Evolutionary conservation across 345 rosid species (phyloP).

Genomic region (Eucalyptus fibrosa): DNA sequence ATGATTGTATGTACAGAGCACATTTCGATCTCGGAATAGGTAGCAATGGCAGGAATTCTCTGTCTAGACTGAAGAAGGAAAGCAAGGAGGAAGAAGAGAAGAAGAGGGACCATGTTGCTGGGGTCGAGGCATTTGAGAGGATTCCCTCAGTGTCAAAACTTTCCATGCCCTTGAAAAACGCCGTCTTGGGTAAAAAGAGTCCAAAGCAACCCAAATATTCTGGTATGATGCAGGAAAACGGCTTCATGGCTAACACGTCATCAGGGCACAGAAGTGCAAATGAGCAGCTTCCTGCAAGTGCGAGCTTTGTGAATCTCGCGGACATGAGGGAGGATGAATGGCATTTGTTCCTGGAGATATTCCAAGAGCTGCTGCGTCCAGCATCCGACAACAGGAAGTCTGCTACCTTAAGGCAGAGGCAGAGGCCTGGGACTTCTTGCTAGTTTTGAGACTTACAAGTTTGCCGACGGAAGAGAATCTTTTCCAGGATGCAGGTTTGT

Average conservation of each 20-base stretch:
- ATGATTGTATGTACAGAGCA: slow-evolving; percentile 28
- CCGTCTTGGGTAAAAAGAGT: slow-evolving; percentile 36
- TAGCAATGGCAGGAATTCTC: slow-evolving; percentile 30
- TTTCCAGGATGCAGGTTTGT: too few relatives aligned
- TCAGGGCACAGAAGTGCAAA: slow-evolving; percentile 84
- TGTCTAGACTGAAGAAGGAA: slow-evolving; percentile 65
- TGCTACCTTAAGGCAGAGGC: slow-evolving; percentile 54
- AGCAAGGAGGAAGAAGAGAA: slow-evolving; percentile 56
- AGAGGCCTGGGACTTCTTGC: slow-evolving; percentile 95
- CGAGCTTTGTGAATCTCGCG: slow-evolving; percentile 69
- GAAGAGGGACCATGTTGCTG: slow-evolving; percentile 9
- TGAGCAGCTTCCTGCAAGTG: slow-evolving; percentile 69
- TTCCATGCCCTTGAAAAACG: slow-evolving; percentile 60
- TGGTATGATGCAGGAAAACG: slow-evolving; percentile 34
- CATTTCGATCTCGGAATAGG: slow-evolving; percentile 24
- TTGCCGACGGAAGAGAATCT: too few relatives aligned
- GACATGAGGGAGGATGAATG: slow-evolving; percentile 84
- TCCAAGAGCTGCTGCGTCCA: slow-evolving; percentile 54
- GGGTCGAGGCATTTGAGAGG: slow-evolving; percentile 11
- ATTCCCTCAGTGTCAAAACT: slow-evolving; percentile 47
- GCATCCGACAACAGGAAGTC: slow-evolving; percentile 65
- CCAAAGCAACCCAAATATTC: slow-evolving; percentile 19
- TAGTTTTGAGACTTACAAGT: slow-evolving; percentile 68
- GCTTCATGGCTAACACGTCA: slow-evolving; percentile 33
- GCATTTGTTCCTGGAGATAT: slow-evolving; percentile 62